phyloP scores from a whole-genome alignment of 176 grass and related monocot species.

The Neostapfia colusana region DNA sequence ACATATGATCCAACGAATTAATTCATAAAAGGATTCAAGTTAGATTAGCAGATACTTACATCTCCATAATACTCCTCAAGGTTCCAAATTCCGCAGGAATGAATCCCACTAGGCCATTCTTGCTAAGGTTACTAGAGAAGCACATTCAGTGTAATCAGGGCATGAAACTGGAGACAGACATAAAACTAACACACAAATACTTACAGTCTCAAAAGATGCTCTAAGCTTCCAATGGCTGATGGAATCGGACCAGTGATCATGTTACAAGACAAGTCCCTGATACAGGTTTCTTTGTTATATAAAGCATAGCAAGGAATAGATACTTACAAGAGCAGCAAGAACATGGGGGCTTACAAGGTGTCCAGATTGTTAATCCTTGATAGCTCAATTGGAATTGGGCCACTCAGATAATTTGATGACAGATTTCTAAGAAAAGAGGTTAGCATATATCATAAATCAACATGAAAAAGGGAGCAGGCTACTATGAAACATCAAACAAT shows the following conservation, averaged over 20 bases:
- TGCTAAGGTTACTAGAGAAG: slow-evolving; percentile 84
- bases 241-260: slow-evolving; percentile 83
- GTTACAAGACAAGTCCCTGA: slow-evolving; percentile 88
- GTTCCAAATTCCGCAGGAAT: slow-evolving; percentile 91
- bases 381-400: slow-evolving; percentile 83
- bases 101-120: slow-evolving; percentile 70
- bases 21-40: neutral
- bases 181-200: slow-evolving; percentile 23
- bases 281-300: slow-evolving; percentile 27
- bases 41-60: slow-evolving; percentile 50
- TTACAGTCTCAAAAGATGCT: slow-evolving; percentile 91
- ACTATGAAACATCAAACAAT: neutral
- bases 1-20: slow-evolving; percentile 17
- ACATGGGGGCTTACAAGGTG: slow-evolving; percentile 64
- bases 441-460: neutral
- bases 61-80: slow-evolving; percentile 94
- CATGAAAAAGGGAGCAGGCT: neutral
- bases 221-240: slow-evolving; percentile 75
- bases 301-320: slow-evolving; percentile 19
- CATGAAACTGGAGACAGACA: slow-evolving; percentile 1
- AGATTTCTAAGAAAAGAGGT: slow-evolving; percentile 58
- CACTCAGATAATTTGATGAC: slow-evolving; percentile 78
- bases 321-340: slow-evolving; percentile 5
- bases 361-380: slow-evolving; percentile 94
- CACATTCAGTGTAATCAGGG: slow-evolving; percentile 18